Evolutionary conservation across 73 alveolate species (phyloP).

Genomic region (Blepharisma japonicum): DNA sequence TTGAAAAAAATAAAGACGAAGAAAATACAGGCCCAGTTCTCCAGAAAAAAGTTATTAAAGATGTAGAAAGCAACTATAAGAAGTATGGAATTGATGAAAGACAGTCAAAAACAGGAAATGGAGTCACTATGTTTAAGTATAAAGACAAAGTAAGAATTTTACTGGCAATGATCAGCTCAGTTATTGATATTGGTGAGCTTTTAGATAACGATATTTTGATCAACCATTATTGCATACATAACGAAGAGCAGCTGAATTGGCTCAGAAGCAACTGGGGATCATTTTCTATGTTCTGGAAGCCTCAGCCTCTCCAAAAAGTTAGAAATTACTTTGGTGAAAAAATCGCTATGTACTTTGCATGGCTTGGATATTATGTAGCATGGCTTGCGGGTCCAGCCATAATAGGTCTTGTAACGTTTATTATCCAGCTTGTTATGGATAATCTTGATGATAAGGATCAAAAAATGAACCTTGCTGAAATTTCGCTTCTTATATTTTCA

Average conservation of each 20-base stretch:
- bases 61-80: too few relatives aligned
- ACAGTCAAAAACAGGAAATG: too few relatives aligned
- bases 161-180: constrained; percentile 7
- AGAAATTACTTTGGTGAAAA: constrained; percentile 74
- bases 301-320: constrained; percentile 24
- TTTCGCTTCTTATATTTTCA: background rate
- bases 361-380: constrained; percentile 65
- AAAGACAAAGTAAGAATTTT: constrained; percentile 6
- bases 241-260: background rate
- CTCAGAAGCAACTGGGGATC: constrained; percentile 1
- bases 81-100: too few relatives aligned
- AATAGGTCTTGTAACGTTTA: constrained; percentile 47
- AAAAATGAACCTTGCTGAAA: background rate
- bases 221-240: background rate
- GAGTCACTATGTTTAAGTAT: background rate
- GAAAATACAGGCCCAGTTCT: too few relatives aligned
- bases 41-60: too few relatives aligned
- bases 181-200: constrained; percentile 7
- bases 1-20: background rate
- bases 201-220: background rate
- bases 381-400: constrained; percentile 74
- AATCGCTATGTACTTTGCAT: constrained; percentile 76
- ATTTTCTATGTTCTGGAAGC: background rate
- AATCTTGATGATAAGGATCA: background rate
- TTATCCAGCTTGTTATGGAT: background rate